Base-by-base conservation (phyloP, 768 basidiomycete species). In the Tulasnella sp. region DNA sequence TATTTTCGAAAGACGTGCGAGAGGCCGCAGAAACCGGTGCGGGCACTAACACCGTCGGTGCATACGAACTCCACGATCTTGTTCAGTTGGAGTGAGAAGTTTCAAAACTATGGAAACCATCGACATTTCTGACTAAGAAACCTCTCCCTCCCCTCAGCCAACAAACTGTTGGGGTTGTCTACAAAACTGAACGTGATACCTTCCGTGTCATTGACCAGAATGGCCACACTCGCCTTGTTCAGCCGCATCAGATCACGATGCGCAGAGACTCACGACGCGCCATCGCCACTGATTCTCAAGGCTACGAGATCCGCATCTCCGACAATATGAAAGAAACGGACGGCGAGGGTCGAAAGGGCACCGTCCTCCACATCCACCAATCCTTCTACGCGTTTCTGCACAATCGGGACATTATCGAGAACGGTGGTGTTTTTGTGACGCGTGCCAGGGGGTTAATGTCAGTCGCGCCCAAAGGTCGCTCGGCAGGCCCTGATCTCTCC, bases 1-100 rank as follows among this genome's bases (percentile, higher is more conserved):
- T 96, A 2, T 99, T 99, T 73, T 87, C 92, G 0, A 94, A 93
- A 74, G 96, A 99, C 72, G 75, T 99, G 24, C 84, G 96, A 65
- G 92, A 94, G 68, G 96, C 96, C 27, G 93, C 96, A 0, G 96
- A 98, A 71, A 90, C 94, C 42, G 92, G 93, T n/a, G 84, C 86
- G 2, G 83, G 89, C 22, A 85, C 88, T 8, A 92, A 92, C 65
- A 77, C 85, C 43, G 84, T 92, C 30, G 93, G 92, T 27, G 84
- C 93, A 66, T 98, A 93, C 67, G 94, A 98, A 69, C 71, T 97
- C 43, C 96, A 99, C 67, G 94, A 99, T 68, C 73, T 99, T 60
- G 92, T 99, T 31, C 92, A 94, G 74, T 79, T 99, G 15, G 94
- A 98, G 92, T 94, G 70, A 64, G 91, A 78, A 11, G n/a, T 34